phyloP scores from a whole-genome alignment of 495 filamentous ascomycete species.

The Friedmanniomyces simplex region DNA sequence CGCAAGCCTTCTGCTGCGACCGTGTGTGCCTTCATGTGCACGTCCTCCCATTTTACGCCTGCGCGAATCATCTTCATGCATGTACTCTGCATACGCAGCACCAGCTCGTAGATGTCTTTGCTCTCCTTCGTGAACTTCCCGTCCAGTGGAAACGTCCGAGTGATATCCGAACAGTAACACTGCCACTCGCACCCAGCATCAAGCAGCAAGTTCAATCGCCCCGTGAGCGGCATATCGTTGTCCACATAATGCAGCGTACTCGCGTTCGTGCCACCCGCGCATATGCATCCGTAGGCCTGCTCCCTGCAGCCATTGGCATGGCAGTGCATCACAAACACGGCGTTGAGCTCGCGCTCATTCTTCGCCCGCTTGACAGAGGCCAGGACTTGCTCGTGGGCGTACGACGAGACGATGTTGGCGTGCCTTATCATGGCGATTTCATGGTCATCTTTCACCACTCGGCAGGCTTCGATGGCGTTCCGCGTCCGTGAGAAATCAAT shows the following conservation, averaged over 20 bases:
- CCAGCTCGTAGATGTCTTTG: constrained; percentile 72
- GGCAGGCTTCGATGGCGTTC: constrained; percentile 62
- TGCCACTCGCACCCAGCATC: constrained; percentile 76
- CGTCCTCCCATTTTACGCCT: constrained; percentile 73
- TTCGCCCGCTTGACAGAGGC: constrained; percentile 50
- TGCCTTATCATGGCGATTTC: constrained; percentile 75
- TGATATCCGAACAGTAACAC: constrained; percentile 81
- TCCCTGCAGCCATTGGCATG: constrained; percentile 63
- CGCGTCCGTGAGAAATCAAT: constrained; percentile 50
- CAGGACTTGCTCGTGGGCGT: constrained; percentile 63
- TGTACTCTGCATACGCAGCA: constrained; percentile 71
- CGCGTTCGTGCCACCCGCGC: constrained; percentile 63
- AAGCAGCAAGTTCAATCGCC: constrained; percentile 64
- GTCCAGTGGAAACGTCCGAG: constrained; percentile 73
- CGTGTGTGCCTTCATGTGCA: constrained; percentile 68
- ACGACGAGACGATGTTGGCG: constrained; percentile 71
- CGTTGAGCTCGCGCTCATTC: constrained; percentile 80
- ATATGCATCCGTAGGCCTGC: constrained; percentile 78
- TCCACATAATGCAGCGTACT: constrained; percentile 82
- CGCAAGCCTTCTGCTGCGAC: constrained; percentile 73
- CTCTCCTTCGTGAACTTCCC: constrained; percentile 66
- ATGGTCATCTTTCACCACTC: constrained; percentile 74
- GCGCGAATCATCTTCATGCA: constrained; percentile 65
- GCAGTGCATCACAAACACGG: constrained; percentile 61
- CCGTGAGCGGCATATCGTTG: constrained; percentile 57